phyloP scores from a whole-genome alignment of 2,329 filamentous ascomycete species.

The Fusarium albidum region DNA sequence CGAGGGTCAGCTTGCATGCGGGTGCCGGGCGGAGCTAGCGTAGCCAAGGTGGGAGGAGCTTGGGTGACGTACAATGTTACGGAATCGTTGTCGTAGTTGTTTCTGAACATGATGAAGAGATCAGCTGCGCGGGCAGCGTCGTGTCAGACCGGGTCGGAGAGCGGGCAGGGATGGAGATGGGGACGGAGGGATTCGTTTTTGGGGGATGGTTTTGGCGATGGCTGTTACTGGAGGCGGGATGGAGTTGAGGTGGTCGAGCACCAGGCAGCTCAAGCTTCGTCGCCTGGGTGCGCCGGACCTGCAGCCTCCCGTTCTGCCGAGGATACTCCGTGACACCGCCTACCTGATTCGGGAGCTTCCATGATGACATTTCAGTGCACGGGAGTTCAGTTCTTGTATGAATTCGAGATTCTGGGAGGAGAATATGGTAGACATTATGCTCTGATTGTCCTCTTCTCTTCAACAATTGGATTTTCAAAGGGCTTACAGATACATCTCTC shows the following conservation, averaged over 20 bases:
- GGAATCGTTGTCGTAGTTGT: conserved; percentile 99
- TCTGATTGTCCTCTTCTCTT: no score
- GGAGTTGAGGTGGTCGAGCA: conserved; percentile 34
- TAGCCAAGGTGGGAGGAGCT: conserved; percentile 3
- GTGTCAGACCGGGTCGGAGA: conserved; percentile 17
- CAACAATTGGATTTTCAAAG: no score
- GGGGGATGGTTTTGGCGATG: conserved; percentile 31
- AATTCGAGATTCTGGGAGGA: no score
- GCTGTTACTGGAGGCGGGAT: conserved; percentile 29
- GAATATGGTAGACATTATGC: no score
- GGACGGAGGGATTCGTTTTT: conserved; percentile 23
- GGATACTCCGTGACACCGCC: conserved; percentile 38
- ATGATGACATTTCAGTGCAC: conserved; percentile 31
- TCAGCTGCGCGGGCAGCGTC: conserved; percentile 35
- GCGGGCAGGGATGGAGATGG: conserved; percentile 23
- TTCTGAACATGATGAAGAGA: conserved; percentile 82
- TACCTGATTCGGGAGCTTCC: conserved; percentile 26
- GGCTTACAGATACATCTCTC: no score
- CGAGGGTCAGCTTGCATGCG: conserved; percentile 38
- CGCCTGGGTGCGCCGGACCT: conserved; percentile 38
- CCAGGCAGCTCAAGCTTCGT: conserved; percentile 51
- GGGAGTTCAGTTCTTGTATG: background rate
- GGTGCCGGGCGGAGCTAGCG: conserved; percentile 28
- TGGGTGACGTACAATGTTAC: conserved; percentile 86
- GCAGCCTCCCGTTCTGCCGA: conserved; percentile 26